These are phyloP conservation scores for Solanum habrochaites DNA, from an alignment of 257 asterid genomes.

Conservation along the genomic window DNA sequence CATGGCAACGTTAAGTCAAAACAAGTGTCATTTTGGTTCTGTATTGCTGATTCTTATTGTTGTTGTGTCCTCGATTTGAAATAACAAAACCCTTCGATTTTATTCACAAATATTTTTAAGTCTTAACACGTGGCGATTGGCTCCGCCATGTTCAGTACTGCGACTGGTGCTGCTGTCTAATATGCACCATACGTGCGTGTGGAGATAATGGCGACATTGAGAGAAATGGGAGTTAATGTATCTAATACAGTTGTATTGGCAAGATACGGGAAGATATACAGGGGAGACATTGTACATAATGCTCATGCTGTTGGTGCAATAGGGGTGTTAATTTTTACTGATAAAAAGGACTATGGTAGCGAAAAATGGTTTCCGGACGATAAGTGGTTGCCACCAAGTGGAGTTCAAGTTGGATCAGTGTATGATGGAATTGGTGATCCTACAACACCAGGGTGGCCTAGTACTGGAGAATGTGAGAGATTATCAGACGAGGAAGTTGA, in stretches of 20 bases:
- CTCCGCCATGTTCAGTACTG: constrained; percentile 15
- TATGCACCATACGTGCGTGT: constrained; percentile 69
- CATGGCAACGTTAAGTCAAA: background rate
- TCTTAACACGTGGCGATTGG: background rate
- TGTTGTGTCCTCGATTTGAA: background rate
- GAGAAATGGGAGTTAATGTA: constrained; percentile 48
- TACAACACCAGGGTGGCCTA: constrained; percentile 89
- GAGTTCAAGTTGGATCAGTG: constrained; percentile 75
- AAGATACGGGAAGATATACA: constrained; percentile 57
- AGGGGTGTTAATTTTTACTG: constrained; percentile 60
- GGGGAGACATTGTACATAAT: constrained; percentile 75
- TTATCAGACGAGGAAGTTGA: constrained; percentile 50
- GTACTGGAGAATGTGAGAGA: constrained; percentile 67
- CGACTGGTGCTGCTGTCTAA: constrained; percentile 43
- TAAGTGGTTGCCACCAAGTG: constrained; percentile 86
- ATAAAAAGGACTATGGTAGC: constrained; percentile 79
- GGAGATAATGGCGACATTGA: constrained; percentile 40
- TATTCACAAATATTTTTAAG: background rate
- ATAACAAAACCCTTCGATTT: background rate
- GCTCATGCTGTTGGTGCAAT: constrained; percentile 56
- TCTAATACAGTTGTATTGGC: constrained; percentile 56
- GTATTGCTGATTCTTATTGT: background rate
- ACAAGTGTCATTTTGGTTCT: background rate
- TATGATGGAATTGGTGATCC: constrained; percentile 68
- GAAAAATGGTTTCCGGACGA: constrained; percentile 74